Conservation (phyloP, 2,329 filamentous ascomycete genomes). For the Sporothrix curviconia region DNA sequence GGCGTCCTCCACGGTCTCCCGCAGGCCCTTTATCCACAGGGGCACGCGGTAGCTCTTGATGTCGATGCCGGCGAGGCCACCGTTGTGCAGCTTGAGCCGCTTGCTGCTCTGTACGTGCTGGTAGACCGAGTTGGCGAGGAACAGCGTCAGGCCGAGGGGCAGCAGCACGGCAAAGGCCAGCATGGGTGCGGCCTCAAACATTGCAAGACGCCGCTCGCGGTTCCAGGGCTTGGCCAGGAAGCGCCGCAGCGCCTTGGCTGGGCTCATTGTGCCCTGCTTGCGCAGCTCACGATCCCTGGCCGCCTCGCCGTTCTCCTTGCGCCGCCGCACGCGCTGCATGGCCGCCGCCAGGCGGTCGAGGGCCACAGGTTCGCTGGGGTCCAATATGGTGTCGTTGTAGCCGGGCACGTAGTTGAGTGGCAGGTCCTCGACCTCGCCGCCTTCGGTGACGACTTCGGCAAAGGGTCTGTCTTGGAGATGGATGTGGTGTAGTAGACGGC, state of each 20-base stretch:
- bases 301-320: not conserved
- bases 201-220: constrained; percentile 10
- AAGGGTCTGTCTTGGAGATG: constrained; percentile 76
- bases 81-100: constrained; percentile 70
- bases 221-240: constrained; percentile 16
- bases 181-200: constrained; percentile 37
- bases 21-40: constrained; percentile 67
- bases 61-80: constrained; percentile 60
- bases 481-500: constrained; percentile 78
- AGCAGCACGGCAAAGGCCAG: constrained; percentile 63
- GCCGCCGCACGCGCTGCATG: not conserved
- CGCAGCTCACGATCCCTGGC: not conserved
- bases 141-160: constrained; percentile 64
- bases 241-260: constrained; percentile 7
- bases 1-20: constrained; percentile 67
- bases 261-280: not conserved
- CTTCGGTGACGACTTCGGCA: constrained; percentile 25
- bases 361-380: constrained; percentile 54
- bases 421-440: constrained; percentile 52
- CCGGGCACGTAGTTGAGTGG: constrained; percentile 68
- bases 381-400: constrained; percentile 69
- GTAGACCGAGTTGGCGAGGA: constrained; percentile 67
- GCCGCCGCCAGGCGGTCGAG: not conserved
- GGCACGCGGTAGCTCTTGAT: constrained; percentile 69
- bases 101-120: constrained; percentile 69